Base-by-base conservation (phyloP, 331 rosid genomes). In the Spiraea crenata region DNA sequence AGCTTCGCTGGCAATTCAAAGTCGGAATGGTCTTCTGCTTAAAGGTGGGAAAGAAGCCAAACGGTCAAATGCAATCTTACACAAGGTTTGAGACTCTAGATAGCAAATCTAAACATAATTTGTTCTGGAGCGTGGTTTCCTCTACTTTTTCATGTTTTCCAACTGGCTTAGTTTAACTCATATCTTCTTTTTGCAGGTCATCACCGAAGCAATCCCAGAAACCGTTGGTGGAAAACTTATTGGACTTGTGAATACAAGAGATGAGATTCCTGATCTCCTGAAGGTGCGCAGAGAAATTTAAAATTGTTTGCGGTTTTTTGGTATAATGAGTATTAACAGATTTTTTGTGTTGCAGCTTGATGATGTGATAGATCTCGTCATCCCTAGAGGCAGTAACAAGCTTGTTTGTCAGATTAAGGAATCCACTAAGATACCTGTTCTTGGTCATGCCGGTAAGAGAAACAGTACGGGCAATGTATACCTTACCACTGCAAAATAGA, bases 41-140 rank as follows among this genome's bases (percentile, higher is more conserved):
- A 90, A 92, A 76, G 98, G 98, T 46, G 98, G 93, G 77, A 86
- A 90, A 80, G 96, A 88, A 79, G 96, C 96, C 49, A 80, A 80
- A 61, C 75, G 91, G 67, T 87, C 98, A 63, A 90, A 90, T 72
- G 85, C 86, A 12, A 71, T 63, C 70, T 82, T 92, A 80, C 92
- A 92, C 85, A 88, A 92, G 98, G 98, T 92, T 72, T 76, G 77
- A 50, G 54, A 73, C 59, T 46, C 54, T 48, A 45, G 39, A 40
- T 40, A 5, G n/a, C n/a, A n/a, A n/a, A 51, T 2, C 38, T 3
- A 20, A 17, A 50, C 20, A 5, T 10, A 45, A 14, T 4, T 25
- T 35, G 31, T 35, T 5, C 56, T 11, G 66, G 54, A 47, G 31
- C 7, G 4, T 61, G 6, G 42, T 51, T 31, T 17, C 31, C 7